Evolutionary conservation across 805 yeast genomes (phyloP).

Genomic region (Brettanomyces sp.): DNA sequence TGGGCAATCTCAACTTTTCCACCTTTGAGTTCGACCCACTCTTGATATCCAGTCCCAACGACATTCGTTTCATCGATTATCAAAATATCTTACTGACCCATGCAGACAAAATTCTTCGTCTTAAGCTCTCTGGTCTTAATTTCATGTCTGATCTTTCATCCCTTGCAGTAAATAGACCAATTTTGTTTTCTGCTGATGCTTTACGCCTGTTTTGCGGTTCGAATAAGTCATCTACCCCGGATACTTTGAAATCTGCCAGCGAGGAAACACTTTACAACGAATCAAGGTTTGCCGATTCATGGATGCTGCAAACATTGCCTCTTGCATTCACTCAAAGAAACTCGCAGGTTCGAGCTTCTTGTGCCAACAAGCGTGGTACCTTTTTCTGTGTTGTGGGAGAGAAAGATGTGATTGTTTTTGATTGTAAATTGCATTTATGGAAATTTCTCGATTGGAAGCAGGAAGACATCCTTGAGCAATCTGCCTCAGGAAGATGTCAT

Average conservation of each 20-base stretch:
- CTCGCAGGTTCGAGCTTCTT: slow-evolving; percentile 31
- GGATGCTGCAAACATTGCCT: slow-evolving; percentile 41
- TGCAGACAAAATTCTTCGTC: slow-evolving; percentile 20
- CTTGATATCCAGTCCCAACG: slow-evolving; percentile 11
- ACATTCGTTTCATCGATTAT: slow-evolving; percentile 17
- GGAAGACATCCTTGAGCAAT: not conserved
- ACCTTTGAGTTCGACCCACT: slow-evolving; percentile 27
- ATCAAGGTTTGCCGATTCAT: slow-evolving; percentile 11
- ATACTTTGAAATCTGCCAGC: not conserved
- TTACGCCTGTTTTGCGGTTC: slow-evolving; percentile 37
- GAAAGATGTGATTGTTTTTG: slow-evolving; percentile 35
- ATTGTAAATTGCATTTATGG: slow-evolving; percentile 34
- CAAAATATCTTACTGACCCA: slow-evolving; percentile 26
- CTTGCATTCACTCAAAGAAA: slow-evolving; percentile 34
- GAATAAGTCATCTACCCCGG: slow-evolving; percentile 25
- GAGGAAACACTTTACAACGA: not conserved
- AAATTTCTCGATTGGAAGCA: slow-evolving; percentile 28
- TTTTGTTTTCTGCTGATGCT: slow-evolving; percentile 30
- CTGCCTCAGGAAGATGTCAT: slow-evolving; percentile 7
- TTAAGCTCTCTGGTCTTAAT: slow-evolving; percentile 18
- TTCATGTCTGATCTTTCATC: slow-evolving; percentile 16
- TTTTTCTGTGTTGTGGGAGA: slow-evolving; percentile 41
- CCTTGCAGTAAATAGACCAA: slow-evolving; percentile 28
- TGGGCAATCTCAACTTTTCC: slow-evolving; percentile 37
- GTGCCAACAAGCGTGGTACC: slow-evolving; percentile 39